Evolutionary conservation across 2,329 filamentous ascomycete genomes (phyloP), one percentile per base, ranked within the genome.

Genomic region (Fusarium foetens): DNA sequence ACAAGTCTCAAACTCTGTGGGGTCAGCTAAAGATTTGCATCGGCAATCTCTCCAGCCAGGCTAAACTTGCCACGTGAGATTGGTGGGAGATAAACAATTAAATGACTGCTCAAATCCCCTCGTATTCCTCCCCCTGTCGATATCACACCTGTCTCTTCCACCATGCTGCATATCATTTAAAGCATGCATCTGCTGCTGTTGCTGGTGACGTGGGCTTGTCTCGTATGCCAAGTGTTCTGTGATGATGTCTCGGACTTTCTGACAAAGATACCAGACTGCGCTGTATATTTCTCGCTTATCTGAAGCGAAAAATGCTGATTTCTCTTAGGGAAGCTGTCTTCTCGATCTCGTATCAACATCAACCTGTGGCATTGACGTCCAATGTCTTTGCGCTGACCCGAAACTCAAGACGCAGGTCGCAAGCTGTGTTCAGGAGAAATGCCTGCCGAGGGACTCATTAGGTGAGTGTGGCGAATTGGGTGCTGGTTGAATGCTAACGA

Each of bases 141-240:
- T 49, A 49, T n/a, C 54, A 19, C 14, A 49, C 25, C 33, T 21
- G 6, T 52, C 46, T 49, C 19, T 8, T 19, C 29, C 9, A 49
- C 19, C 54, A 57, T 57, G 54, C 41, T 16, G 23, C 23, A 48
- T 36, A 33, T 49, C 14, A n/a, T 10, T 11, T 49, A 19, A 57
- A 49, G 36, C 19, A 66, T 66, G 63, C 25, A 59, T 66, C 9
- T 59, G 38, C 31, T 57, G 43, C 36, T 41, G 51, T 29, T 59
- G 61, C 42, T 66, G 62, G 51, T 65, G 13, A 27, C 62, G 23
- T 66, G 38, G 61, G 52, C 61, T 2, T 66, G 43, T 66, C 43
- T 66, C 7, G 33, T 66, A 8, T n/a, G 51, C 16, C 61, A 27
- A 29, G 52, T 36, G 2, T 11, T 48, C 8, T 23, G 60, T 5